Conservation (phyloP, 768 basidiomycete species). For the Collybia mongolica region DNA sequence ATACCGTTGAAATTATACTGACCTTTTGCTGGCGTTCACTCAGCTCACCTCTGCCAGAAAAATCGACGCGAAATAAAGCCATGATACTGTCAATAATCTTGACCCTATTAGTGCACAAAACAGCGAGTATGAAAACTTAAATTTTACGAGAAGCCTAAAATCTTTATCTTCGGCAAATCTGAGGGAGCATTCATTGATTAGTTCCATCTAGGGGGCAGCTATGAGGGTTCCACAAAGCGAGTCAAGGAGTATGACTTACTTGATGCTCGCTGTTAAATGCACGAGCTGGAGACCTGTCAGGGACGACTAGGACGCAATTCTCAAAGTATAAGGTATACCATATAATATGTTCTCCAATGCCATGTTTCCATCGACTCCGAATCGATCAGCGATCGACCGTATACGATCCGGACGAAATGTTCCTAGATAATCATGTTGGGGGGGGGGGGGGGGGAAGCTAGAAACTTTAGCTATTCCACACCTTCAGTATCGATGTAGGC, state of each 20-base stretch:
- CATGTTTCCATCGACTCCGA: slow-evolving; percentile 88
- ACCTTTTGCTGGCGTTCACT: slow-evolving; percentile 94
- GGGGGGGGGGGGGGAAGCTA: slow-evolving; percentile 16
- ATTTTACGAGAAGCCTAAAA: slow-evolving; percentile 64
- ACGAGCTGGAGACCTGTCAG: slow-evolving; percentile 51
- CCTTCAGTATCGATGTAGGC: slow-evolving; percentile 92
- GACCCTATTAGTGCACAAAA: slow-evolving; percentile 9
- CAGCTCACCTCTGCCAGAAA: slow-evolving; percentile 88
- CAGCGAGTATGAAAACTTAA: neutral
- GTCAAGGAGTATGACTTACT: slow-evolving; percentile 32
- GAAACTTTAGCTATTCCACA: slow-evolving; percentile 13
- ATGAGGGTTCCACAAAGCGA: neutral
- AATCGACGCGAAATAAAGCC: slow-evolving; percentile 95
- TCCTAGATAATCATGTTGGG: slow-evolving; percentile 40
- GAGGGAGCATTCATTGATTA: slow-evolving; percentile 85
- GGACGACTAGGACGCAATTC: neutral
- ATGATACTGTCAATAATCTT: slow-evolving; percentile 97
- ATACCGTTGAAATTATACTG: neutral
- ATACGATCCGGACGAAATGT: slow-evolving; percentile 96
- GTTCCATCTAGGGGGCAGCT: slow-evolving; percentile 64
- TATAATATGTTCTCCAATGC: slow-evolving; percentile 91
- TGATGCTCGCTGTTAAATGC: slow-evolving; percentile 94
- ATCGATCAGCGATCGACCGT: slow-evolving; percentile 85
- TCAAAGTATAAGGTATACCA: slow-evolving; percentile 38
- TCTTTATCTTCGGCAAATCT: slow-evolving; percentile 91